phyloP scores from a whole-genome alignment of 1,284 basidiomycete species.

The Ceraceosorus bombacis region DNA sequence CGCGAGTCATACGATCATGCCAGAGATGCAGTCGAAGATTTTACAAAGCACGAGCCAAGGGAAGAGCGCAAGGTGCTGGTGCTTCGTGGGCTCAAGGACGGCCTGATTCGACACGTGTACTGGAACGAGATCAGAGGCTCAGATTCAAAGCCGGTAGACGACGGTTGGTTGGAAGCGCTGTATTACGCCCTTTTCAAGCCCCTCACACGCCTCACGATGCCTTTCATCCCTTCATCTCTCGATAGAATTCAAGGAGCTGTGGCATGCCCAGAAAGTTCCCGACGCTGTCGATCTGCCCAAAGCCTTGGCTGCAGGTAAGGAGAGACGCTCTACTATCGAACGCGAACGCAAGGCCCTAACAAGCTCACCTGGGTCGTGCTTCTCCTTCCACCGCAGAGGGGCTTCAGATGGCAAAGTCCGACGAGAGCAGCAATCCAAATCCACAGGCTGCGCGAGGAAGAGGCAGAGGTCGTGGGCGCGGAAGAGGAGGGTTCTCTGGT shows the following conservation, averaged over 20 bases:
- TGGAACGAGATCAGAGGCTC: constrained; percentile 78
- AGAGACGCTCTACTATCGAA: constrained; percentile 8
- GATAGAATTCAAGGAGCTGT: constrained; percentile 76
- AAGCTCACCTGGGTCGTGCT: too few species aligned
- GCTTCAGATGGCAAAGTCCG: constrained; percentile 16
- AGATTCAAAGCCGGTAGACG: constrained; percentile 54
- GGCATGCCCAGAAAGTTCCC: constrained; percentile 74
- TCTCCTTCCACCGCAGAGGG: constrained; percentile 21
- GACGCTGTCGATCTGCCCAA: constrained; percentile 71
- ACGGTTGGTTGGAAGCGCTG: not conserved
- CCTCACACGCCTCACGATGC: too few species aligned
- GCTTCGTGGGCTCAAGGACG: constrained; percentile 72
- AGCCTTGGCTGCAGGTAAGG: constrained; percentile 54
- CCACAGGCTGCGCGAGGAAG: constrained; percentile 7
- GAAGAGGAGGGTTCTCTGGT: constrained; percentile 6
- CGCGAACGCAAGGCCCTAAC: too few species aligned
- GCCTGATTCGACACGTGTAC: constrained; percentile 65
- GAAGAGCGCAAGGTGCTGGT: constrained; percentile 79
- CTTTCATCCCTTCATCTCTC: too few species aligned
- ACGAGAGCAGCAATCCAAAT: not conserved
- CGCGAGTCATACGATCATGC: constrained; percentile 87
- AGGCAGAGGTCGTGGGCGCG: constrained; percentile 10
- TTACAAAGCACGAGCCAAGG: constrained; percentile 45
- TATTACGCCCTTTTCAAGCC: not conserved
- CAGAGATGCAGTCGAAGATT: constrained; percentile 31